These are phyloP conservation scores for Takashimella koratensis DNA, from an alignment of 1,284 basidiomycete species.

Conservation along the genomic window DNA sequence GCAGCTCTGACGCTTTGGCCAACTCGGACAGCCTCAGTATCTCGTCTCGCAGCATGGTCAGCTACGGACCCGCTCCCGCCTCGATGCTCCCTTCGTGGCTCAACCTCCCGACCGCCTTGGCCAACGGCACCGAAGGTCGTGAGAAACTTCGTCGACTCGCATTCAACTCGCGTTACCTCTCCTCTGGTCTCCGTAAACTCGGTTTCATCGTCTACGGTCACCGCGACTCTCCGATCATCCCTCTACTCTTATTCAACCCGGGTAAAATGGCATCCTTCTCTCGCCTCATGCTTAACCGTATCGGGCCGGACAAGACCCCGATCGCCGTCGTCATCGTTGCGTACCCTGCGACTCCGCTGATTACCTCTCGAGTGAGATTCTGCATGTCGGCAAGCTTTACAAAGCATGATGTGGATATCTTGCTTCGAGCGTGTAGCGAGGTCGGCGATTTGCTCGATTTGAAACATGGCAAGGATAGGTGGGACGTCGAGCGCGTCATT, in stretches of 20 bases:
- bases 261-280: constrained; percentile 89
- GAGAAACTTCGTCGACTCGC: constrained; percentile 80
- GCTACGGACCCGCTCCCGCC: constrained; percentile 62
- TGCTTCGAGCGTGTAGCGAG: constrained; percentile 87
- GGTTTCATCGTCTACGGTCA: constrained; percentile 97
- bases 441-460: constrained; percentile 82
- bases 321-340: constrained; percentile 83
- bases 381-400: constrained; percentile 94
- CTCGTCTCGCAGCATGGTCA: constrained; percentile 28
- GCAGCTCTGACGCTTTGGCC: constrained; percentile 17
- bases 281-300: constrained; percentile 77
- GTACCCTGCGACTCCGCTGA: constrained; percentile 82
- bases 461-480: constrained; percentile 75
- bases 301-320: constrained; percentile 58
- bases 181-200: constrained; percentile 78
- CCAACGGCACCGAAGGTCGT: constrained; percentile 77
- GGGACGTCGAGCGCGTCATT: constrained; percentile 76
- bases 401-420: constrained; percentile 88
- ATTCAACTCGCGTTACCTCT: constrained; percentile 93
- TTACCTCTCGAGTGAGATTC: constrained; percentile 86
- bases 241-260: constrained; percentile 87
- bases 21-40: constrained; percentile 52
- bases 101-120: constrained; percentile 62
- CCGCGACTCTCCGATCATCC: constrained; percentile 88
- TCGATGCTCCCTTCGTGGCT: constrained; percentile 67